Base-by-base conservation (phyloP, 2,329 filamentous ascomycete species). In the Aspergillus sp. region DNA sequence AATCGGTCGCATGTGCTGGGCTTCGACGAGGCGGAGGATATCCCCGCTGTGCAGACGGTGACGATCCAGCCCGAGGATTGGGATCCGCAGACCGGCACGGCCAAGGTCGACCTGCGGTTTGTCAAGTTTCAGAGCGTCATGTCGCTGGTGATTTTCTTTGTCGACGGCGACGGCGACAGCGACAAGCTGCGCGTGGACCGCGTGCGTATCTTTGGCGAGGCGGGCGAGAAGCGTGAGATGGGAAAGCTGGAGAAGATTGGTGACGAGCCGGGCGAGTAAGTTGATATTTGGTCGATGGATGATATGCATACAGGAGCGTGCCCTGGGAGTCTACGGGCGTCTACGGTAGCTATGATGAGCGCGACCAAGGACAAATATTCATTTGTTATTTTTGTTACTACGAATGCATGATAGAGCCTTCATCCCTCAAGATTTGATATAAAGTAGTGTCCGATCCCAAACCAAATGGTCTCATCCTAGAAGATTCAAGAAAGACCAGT, bases 61-160 rank as follows among this genome's bases (percentile, higher is more conserved):
- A 87, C 87, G 64, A 80, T 99, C 41, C 79, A 81, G 56, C 78
- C 86, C 43, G 80, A 82, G 48, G 90, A 96, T 66, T 99, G 94
- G 93, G 89, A 91, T 71, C 56, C 67, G 46, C 78, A 81, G 42
- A 84, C 89, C 13, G 88, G 86, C 47, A 93, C 89, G 7, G 88
- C 85, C 13, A 88, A 80, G 63, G 76, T 93, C 49, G 75, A 81
- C 42, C 76, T 97, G 64, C 88, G 92, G 13, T 97, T 93, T 67
- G 94, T 99, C 74, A 97, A 97, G 77, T 99, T 97, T 79, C 94
- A 97, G 76, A 95, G 91, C 68, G 88, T 97, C 49, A 88, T 85
- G 54, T 94, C 87, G 56, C 69, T 99, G 63, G 88, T 96, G 16
- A 64, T 99, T 10, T 99, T 97, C 71, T 86, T 99, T 31, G 88